Evolutionary conservation across 1,284 basidiomycete genomes (phyloP).

Genomic region (Wolfiporia cocos): DNA sequence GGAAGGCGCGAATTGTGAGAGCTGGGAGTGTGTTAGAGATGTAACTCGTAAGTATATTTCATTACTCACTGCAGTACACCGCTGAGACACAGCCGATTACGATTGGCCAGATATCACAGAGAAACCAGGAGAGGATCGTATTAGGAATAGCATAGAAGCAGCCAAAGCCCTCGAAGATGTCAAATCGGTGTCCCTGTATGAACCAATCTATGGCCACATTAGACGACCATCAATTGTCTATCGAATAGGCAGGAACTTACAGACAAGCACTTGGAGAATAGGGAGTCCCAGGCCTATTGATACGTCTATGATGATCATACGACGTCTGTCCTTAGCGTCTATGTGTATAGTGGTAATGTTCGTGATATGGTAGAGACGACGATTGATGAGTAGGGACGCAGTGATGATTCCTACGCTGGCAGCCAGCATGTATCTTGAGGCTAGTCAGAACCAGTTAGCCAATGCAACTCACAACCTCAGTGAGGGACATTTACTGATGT

Average conservation of each 20-base stretch:
- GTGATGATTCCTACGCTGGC: slow-evolving; percentile 34
- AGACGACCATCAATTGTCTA: too few species aligned
- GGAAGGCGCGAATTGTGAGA: slow-evolving; percentile 28
- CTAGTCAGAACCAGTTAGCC: slow-evolving; percentile 18
- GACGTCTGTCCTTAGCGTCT: slow-evolving; percentile 25
- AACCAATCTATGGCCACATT: slow-evolving; percentile 21
- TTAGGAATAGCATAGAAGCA: slow-evolving; percentile 41
- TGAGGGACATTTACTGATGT: slow-evolving; percentile 50
- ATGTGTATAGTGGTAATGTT: slow-evolving; percentile 21
- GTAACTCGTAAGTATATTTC: neutral
- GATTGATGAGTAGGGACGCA: slow-evolving; percentile 41
- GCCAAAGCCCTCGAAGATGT: slow-evolving; percentile 53
- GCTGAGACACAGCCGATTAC: slow-evolving; percentile 35
- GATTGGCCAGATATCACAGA: slow-evolving; percentile 36
- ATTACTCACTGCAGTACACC: slow-evolving; percentile 22
- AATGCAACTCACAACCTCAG: neutral
- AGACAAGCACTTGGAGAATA: slow-evolving; percentile 26
- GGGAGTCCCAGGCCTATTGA: slow-evolving; percentile 33
- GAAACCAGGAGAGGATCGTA: slow-evolving; percentile 34
- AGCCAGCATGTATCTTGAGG: slow-evolving; percentile 30
- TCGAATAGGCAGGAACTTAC: slow-evolving; percentile 22
- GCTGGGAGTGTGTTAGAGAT: slow-evolving; percentile 8
- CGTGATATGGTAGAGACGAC: slow-evolving; percentile 43
- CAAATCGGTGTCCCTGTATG: slow-evolving; percentile 43
- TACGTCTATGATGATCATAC: slow-evolving; percentile 30